Conservation (phyloP, 2,329 filamentous ascomycete species). For the Apiospora malaysiana region DNA sequence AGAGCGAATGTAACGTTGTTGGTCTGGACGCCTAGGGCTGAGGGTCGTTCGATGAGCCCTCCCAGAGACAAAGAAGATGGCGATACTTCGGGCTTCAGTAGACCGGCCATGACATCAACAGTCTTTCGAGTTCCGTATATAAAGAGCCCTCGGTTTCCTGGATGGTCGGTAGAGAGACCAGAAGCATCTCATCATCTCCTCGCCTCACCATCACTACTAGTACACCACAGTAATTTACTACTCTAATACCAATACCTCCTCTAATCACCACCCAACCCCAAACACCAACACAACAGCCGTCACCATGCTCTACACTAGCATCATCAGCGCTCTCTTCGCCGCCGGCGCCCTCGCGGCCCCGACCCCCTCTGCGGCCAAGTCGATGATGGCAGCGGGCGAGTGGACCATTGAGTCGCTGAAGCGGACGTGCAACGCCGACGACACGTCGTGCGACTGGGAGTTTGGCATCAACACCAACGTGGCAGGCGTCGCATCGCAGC, state of each 20-base stretch:
- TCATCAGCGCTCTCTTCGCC: constrained; percentile 25
- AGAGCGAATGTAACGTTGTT: constrained; percentile 4
- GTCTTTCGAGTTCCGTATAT: background rate
- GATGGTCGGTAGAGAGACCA: background rate
- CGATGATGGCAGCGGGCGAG: constrained; percentile 33
- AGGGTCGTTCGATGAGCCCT: background rate
- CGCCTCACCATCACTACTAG: background rate
- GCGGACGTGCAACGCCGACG: constrained; percentile 44
- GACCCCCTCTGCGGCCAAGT: constrained; percentile 12
- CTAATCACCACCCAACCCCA: background rate
- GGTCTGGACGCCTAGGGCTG: background rate
- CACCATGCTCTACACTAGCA: constrained; percentile 25
- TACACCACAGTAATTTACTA: background rate
- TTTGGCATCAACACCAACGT: constrained; percentile 47
- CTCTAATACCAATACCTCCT: constrained; percentile 7
- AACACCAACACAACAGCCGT: background rate
- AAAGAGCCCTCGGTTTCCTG: background rate
- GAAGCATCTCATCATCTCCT: background rate
- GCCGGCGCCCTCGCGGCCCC: constrained; percentile 22
- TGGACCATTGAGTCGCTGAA: constrained; percentile 49
- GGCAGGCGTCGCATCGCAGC: constrained; percentile 34
- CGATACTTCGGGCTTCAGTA: background rate
- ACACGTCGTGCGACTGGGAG: constrained; percentile 47
- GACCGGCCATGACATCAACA: background rate
- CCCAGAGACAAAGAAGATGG: background rate